Conservation (phyloP, 2,329 filamentous ascomycete genomes). For the Colletotrichum musicola region DNA sequence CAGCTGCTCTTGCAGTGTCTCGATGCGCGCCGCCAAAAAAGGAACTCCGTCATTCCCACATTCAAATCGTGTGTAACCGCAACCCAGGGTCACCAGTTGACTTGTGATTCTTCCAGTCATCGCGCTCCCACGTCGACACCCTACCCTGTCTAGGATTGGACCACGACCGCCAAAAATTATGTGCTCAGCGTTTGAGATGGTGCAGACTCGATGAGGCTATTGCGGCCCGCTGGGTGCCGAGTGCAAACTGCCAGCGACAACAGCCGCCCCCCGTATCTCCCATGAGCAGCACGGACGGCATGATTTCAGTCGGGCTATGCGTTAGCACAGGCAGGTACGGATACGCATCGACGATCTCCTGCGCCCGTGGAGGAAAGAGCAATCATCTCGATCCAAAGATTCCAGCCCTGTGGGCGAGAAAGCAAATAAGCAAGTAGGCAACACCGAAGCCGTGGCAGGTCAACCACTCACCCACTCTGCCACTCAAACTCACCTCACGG, state of each 20-base stretch:
- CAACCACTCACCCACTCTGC: too few species aligned
- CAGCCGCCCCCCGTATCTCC: constrained; percentile 1
- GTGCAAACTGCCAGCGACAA: constrained; percentile 16
- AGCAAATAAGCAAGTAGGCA: too few species aligned
- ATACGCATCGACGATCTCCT: constrained; percentile 29
- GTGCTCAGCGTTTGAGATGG: constrained; percentile 22
- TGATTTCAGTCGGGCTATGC: constrained; percentile 30
- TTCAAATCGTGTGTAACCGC: too few species aligned
- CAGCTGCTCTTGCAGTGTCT: constrained; percentile 16
- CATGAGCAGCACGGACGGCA: constrained; percentile 23
- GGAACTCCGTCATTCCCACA: constrained; percentile 17
- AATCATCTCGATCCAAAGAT: constrained; percentile 19
- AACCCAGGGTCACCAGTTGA: too few species aligned
- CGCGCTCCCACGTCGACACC: not conserved
- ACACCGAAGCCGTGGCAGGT: too few species aligned
- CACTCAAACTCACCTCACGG: too few species aligned
- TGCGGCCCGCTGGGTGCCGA: not conserved
- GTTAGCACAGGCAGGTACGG: not conserved
- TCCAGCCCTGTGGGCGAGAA: not conserved
- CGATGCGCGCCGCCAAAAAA: constrained; percentile 8
- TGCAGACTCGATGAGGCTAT: constrained; percentile 16
- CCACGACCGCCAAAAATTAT: constrained; percentile 4
- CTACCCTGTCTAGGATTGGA: not conserved
- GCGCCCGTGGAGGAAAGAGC: constrained; percentile 14
- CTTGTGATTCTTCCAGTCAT: not conserved